These are phyloP conservation scores for Cryptococcus hybrid DNA, from an alignment of 1,284 basidiomycete species.

Conservation along the genomic window DNA sequence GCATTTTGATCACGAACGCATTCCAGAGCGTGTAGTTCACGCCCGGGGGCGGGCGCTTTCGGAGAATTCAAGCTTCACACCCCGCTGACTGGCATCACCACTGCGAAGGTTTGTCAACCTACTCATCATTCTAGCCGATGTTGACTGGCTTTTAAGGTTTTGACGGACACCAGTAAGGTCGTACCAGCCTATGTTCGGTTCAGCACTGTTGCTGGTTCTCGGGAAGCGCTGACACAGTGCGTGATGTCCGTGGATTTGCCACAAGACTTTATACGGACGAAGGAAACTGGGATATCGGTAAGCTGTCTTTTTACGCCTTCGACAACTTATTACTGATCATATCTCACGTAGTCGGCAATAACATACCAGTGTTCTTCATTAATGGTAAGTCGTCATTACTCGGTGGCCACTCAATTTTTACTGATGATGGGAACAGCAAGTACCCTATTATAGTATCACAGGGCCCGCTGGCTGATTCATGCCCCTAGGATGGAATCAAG, in stretches of 20 bases:
- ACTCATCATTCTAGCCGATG: too few relatives aligned
- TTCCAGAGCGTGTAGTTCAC: slow-evolving; percentile 71
- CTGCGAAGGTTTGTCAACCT: slow-evolving; percentile 25
- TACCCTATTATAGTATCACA: background rate
- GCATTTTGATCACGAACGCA: slow-evolving; percentile 78
- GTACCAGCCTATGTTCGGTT: slow-evolving; percentile 78
- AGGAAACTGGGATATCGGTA: slow-evolving; percentile 79
- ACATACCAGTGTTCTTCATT: slow-evolving; percentile 78
- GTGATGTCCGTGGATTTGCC: slow-evolving; percentile 82
- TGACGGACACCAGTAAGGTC: slow-evolving; percentile 66
- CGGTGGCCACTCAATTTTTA: slow-evolving; percentile 31
- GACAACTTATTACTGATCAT: background rate
- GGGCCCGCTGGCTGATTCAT: too few relatives aligned
- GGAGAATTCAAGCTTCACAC: slow-evolving; percentile 74
- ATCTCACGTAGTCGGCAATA: slow-evolving; percentile 31
- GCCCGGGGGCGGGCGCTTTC: slow-evolving; percentile 75
- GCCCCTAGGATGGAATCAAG: slow-evolving; percentile 61
- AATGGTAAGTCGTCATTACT: too few relatives aligned
- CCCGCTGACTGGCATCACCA: slow-evolving; percentile 48
- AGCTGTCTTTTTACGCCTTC: background rate
- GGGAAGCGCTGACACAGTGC: slow-evolving; percentile 60
- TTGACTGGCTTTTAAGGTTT: slow-evolving; percentile 50
- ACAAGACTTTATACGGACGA: slow-evolving; percentile 74
- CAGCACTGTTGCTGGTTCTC: slow-evolving; percentile 73
- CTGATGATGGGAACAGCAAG: background rate